phyloP scores from a whole-genome alignment of 305 asterid genomes.

The Fraxinus nigra region DNA sequence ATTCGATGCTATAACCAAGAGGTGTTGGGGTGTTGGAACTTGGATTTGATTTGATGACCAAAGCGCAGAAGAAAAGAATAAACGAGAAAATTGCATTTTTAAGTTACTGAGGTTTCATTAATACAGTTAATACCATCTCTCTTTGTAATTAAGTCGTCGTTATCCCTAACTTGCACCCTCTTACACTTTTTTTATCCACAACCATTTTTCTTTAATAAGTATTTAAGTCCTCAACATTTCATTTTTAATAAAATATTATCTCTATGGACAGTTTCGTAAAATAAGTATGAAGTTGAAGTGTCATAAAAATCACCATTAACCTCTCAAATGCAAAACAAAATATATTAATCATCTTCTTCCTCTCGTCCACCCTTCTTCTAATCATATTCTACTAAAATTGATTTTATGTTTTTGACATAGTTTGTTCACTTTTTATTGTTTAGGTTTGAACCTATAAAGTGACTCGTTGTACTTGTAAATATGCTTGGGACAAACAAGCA shows the following conservation, averaged over 20 bases:
- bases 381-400: background rate
- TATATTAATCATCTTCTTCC: background rate
- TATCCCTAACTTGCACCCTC: background rate
- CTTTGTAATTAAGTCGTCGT: background rate
- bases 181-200: background rate
- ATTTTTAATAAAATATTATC: background rate
- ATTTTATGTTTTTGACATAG: background rate
- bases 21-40: background rate
- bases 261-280: background rate
- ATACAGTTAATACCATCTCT: background rate
- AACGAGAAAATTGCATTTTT: background rate
- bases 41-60: background rate
- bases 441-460: background rate
- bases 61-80: background rate
- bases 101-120: background rate
- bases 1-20: background rate
- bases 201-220: background rate
- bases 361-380: background rate
- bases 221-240: background rate
- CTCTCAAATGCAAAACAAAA: background rate
- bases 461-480: background rate
- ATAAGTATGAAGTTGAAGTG: background rate
- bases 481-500: background rate
- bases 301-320: background rate
- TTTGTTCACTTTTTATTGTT: background rate